A percentile compares a stretch with the other conserved stretches of the same genome.
Evolutionary conservation across 306 rosid species (phyloP).

Genomic region (Lathyrus tuberosus): DNA sequence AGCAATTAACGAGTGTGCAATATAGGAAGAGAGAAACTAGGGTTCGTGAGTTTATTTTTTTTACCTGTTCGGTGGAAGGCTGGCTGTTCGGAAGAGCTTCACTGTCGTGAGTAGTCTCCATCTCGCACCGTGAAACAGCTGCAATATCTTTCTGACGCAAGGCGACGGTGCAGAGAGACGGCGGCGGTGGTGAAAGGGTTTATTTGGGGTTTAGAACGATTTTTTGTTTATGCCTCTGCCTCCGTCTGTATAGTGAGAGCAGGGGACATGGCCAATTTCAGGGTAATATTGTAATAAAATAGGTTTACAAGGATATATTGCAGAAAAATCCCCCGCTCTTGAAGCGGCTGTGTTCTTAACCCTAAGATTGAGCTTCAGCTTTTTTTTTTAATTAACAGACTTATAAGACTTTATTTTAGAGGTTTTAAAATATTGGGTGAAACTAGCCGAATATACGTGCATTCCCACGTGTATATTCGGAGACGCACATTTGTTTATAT

Average conservation of each 20-base stretch:
- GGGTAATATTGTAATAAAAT: not conserved
- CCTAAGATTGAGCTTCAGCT: not conserved
- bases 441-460: too few relatives aligned
- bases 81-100: conserved; percentile 29
- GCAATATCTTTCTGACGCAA: not conserved
- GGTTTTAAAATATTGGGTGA: too few relatives aligned
- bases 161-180: not conserved
- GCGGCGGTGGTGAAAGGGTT: not conserved
- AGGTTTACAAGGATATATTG: not conserved
- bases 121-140: not conserved
- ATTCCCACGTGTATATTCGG: too few relatives aligned
- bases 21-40: not conserved
- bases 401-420: too few relatives aligned
- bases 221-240: not conserved
- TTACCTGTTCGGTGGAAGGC: conserved; percentile 42
- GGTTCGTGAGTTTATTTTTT: not conserved
- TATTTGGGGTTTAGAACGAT: conserved; percentile 11
- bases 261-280: not conserved
- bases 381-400: too few relatives aligned
- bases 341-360: not conserved
- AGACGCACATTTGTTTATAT: too few relatives aligned
- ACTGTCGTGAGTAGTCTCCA: conserved; percentile 34
- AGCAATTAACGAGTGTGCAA: not conserved
- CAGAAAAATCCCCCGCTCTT: not conserved
- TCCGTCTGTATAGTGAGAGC: not conserved